These are phyloP conservation scores for Zygosaccharomyces pseudobailii DNA, from an alignment of 1,139 yeast species.

Conservation along the genomic window DNA sequence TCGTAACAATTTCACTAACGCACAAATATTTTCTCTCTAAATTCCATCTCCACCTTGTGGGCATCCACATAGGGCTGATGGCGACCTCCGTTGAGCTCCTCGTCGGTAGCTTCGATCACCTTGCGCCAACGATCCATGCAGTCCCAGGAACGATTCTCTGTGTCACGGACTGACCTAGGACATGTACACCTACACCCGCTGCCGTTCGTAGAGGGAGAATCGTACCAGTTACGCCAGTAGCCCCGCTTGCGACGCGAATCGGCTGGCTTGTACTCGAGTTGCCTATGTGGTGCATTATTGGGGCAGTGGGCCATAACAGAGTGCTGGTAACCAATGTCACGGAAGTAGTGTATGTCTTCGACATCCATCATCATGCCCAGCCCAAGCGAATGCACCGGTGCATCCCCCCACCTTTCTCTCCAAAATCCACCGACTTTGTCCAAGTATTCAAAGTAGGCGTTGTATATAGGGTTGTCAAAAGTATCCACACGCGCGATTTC, in stretches of 20 bases:
- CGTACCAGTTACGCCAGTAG: slow-evolving; percentile 24
- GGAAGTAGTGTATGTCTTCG: slow-evolving; percentile 74
- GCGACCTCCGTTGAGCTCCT: slow-evolving; percentile 6
- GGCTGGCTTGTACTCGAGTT: slow-evolving; percentile 42
- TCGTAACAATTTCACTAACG: not conserved
- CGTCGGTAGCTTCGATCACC: slow-evolving; percentile 9
- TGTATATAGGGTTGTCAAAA: slow-evolving; percentile 60
- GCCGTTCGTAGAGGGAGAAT: slow-evolving; percentile 41
- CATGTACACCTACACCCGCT: slow-evolving; percentile 86
- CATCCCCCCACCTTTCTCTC: slow-evolving; percentile 93
- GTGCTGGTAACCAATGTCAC: slow-evolving; percentile 86
- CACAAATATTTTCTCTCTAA: slow-evolving; percentile 5
- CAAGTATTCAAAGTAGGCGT: slow-evolving; percentile 58
- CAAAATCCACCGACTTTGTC: slow-evolving; percentile 78
- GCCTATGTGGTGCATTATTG: slow-evolving; percentile 42
- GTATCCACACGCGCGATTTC: slow-evolving; percentile 80
- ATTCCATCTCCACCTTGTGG: slow-evolving; percentile 41
- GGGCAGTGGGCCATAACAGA: slow-evolving; percentile 83
- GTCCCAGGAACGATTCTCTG: slow-evolving; percentile 20
- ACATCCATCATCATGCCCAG: slow-evolving; percentile 65
- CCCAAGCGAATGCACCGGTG: slow-evolving; percentile 85
- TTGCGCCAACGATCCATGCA: slow-evolving; percentile 25
- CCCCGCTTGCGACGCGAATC: slow-evolving; percentile 19
- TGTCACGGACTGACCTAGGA: slow-evolving; percentile 41
- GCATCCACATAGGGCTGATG: slow-evolving; percentile 20